Percentiles rank a stretch among this genome's conserved stretches.
Conservation (phyloP, 352 stramenopile species). For the Phytophthora podocarpi region DNA sequence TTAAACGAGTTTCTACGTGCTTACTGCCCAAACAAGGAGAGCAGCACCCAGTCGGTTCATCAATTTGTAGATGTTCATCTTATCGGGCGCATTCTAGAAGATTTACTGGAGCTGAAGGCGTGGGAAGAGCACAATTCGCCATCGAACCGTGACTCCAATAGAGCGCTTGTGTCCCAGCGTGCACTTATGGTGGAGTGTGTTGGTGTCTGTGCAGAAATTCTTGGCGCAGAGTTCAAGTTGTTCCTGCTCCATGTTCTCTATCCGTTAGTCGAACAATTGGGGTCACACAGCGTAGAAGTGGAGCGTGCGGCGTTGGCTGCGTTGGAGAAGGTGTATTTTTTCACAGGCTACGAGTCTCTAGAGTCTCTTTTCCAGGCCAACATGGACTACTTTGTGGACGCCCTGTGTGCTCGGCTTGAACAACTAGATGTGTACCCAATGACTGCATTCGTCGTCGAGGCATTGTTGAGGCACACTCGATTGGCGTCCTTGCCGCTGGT, state of each 20-base stretch:
- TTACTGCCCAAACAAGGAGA: slow-evolving; percentile 20
- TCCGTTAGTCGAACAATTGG: slow-evolving; percentile 85
- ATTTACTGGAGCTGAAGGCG: slow-evolving; percentile 56
- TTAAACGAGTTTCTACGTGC: slow-evolving; percentile 67
- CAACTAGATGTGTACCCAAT: slow-evolving; percentile 73
- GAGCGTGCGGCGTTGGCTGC: slow-evolving; percentile 71
- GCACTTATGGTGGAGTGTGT: slow-evolving; percentile 80
- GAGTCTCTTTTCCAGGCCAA: slow-evolving; percentile 76
- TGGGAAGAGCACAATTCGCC: slow-evolving; percentile 40
- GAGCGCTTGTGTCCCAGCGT: slow-evolving; percentile 42
- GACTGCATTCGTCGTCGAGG: slow-evolving; percentile 80
- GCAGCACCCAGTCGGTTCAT: background rate
- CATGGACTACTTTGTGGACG: slow-evolving; percentile 91
- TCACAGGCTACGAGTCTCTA: slow-evolving; percentile 58
- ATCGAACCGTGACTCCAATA: slow-evolving; percentile 3
- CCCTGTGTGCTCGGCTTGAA: slow-evolving; percentile 70
- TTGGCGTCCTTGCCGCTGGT: slow-evolving; percentile 76
- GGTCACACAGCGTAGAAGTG: slow-evolving; percentile 58
- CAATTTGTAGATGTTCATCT: slow-evolving; percentile 59
- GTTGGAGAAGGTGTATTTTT: slow-evolving; percentile 71
- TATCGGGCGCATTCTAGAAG: slow-evolving; percentile 76
- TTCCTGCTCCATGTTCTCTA: slow-evolving; percentile 82
- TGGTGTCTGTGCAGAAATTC: slow-evolving; percentile 72
- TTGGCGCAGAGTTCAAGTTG: slow-evolving; percentile 50
- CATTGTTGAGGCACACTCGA: slow-evolving; percentile 61